Base-by-base conservation (phyloP, 2,329 filamentous ascomycete genomes). In the Thielaviopsis musarum region DNA sequence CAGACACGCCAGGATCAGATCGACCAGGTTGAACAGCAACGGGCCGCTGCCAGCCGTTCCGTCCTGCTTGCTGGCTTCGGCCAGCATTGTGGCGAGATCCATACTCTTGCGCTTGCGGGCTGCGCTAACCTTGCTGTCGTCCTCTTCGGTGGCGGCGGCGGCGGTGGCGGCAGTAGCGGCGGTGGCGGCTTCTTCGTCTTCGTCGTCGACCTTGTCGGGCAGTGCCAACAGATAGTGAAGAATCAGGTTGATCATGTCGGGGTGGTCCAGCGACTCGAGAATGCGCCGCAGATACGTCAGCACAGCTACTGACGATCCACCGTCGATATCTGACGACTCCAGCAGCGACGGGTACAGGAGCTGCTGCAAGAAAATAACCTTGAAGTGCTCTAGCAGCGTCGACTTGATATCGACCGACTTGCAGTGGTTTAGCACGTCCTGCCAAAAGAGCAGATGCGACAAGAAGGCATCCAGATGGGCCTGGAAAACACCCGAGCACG, bases 351-450 rank as follows among this genome's bases (percentile, higher is more conserved):
- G 93, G 69, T 98, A 97, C 82, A 98, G 74, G 66, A 98, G 75
- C 70, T 98, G 93, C 70, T 96, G 89, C 57, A 98, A 75, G 69
- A 98, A 98, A 38, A 98, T 82, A 65, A 97, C 87, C 69, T 96
- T 91, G 67, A 98, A 98, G 71, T 98, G 93, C 69, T 98, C 93
- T 34, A 98, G 77, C 56, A 98, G 75, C 0, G 91, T 96, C 64
- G 88, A 88, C 69, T 91, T 93, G 65, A 98, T 89, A 68, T 97
- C 91, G 1, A 84, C 77, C 3, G 91, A 97, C 66, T 84, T 83
- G 73, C 93, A 98, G 71, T 97, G 91, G 69, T 97, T 93, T 62
- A 98, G 75, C 38, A 96, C 91, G 70, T 98, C 93, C 72, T 98
- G 93, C 93, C 93, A 98, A 68, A 98, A 98, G 5, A 94, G 76